Conservation (phyloP, 2,329 filamentous ascomycete genomes). For the Colletotrichum chrysophilum region DNA sequence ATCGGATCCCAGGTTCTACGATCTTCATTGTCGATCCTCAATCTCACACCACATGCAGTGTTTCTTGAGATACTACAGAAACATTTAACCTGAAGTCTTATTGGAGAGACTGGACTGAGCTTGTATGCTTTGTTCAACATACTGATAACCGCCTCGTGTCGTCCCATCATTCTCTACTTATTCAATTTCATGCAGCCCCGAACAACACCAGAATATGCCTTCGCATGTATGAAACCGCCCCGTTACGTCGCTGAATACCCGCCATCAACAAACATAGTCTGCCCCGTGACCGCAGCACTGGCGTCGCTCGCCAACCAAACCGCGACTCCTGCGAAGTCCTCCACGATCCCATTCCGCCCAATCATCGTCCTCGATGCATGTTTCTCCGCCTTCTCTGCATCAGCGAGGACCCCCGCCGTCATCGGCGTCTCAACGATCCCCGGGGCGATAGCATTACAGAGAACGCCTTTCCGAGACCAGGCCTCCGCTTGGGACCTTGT, state of each 20-base stretch:
- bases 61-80: too few relatives aligned
- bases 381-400: slow-evolving; percentile 22
- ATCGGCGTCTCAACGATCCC: slow-evolving; percentile 34
- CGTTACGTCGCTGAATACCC: slow-evolving; percentile 34
- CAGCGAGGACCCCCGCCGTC: slow-evolving; percentile 26
- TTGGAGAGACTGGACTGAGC: too few relatives aligned
- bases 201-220: rapidly evolving
- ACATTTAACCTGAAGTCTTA: too few relatives aligned
- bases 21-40: too few relatives aligned
- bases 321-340: slow-evolving; percentile 35
- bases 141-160: too few relatives aligned
- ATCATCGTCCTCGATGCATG: slow-evolving; percentile 35
- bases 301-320: slow-evolving; percentile 35
- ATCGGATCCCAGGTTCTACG: too few relatives aligned
- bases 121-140: too few relatives aligned
- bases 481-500: slow-evolving; percentile 39
- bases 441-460: slow-evolving; percentile 38
- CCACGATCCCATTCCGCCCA: slow-evolving; percentile 32
- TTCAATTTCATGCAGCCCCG: rapidly evolving
- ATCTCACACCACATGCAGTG: too few relatives aligned
- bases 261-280: slow-evolving; percentile 38
- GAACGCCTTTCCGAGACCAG: slow-evolving; percentile 35
- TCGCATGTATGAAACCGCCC: rapidly evolving
- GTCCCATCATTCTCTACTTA: too few relatives aligned
- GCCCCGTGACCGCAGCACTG: slow-evolving; percentile 35